Conservation (phyloP, 805 yeast genomes). For the Deakozyma indianensis region DNA sequence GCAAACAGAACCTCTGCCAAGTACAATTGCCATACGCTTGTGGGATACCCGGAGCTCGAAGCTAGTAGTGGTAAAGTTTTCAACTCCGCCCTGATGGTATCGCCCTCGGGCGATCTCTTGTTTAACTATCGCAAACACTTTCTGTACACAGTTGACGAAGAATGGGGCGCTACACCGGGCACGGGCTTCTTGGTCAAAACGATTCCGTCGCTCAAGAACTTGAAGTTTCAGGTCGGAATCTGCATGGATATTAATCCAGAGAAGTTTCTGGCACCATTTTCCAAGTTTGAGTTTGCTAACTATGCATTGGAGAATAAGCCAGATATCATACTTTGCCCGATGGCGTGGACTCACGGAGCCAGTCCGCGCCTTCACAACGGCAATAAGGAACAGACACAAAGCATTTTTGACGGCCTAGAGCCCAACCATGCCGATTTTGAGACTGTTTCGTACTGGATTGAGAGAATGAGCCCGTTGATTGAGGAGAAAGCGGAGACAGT, state of each 20-base stretch:
- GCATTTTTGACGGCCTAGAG: constrained; percentile 14
- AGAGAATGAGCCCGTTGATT: constrained; percentile 52
- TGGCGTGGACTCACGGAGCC: constrained; percentile 57
- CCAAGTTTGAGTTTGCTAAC: constrained; percentile 53
- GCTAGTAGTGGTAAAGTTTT: constrained; percentile 23
- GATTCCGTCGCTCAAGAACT: constrained; percentile 5
- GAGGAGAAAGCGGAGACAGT: constrained; percentile 18
- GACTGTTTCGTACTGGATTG: constrained; percentile 60
- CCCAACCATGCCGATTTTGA: constrained; percentile 26
- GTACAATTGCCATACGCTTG: constrained; percentile 49
- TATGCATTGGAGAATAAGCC: constrained; percentile 34
- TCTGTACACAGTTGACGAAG: constrained; percentile 63
- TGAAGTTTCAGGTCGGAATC: constrained; percentile 55
- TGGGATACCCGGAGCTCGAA: constrained; percentile 69
- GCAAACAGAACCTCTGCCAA: constrained; percentile 38
- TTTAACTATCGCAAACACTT: constrained; percentile 64
- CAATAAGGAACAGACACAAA: not conserved
- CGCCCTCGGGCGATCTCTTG: constrained; percentile 42
- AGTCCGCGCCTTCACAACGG: constrained; percentile 8
- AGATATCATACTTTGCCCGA: constrained; percentile 58
- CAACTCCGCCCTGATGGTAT: constrained; percentile 57
- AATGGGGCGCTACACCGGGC: constrained; percentile 63
- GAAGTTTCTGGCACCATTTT: constrained; percentile 67
- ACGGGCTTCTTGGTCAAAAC: constrained; percentile 35
- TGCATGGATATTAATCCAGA: constrained; percentile 92